A percentile compares a stretch with the other conserved stretches of the same genome.
phyloP scores from a whole-genome alignment of 768 basidiomycete species.

The Boletus rubropictus region DNA sequence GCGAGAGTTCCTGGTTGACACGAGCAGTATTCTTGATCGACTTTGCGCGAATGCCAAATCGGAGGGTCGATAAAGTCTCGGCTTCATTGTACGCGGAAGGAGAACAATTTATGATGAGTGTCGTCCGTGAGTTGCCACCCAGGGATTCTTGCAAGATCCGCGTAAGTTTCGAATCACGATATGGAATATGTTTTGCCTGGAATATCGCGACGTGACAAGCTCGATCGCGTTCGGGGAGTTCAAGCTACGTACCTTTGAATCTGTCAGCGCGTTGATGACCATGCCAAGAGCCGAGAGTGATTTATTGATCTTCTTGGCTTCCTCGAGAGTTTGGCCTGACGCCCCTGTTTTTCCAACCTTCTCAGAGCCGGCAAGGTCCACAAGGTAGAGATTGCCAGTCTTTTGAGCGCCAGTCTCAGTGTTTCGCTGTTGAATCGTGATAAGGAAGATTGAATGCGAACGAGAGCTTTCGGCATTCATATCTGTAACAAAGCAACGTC shows the following conservation, averaged over 20 bases:
- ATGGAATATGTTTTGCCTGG: conserved; percentile 94
- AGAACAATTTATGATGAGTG: conserved; percentile 99
- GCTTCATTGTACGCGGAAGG: conserved; percentile 96
- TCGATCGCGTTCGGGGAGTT: not conserved
- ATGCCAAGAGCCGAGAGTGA: conserved; percentile 95
- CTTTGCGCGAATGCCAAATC: conserved; percentile 99
- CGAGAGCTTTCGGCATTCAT: conserved; percentile 99
- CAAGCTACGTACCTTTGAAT: conserved; percentile 66
- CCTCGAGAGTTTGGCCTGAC: conserved; percentile 96
- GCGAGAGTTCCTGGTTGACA: conserved; percentile 96
- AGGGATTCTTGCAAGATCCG: conserved; percentile 98
- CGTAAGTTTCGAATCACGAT: conserved; percentile 98
- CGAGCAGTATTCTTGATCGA: conserved; percentile 99
- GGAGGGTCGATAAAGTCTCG: conserved; percentile 93
- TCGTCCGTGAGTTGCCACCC: conserved; percentile 91
- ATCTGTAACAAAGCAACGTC: conserved; percentile 44
- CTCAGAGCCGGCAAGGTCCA: conserved; percentile 97
- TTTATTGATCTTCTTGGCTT: conserved; percentile 99
- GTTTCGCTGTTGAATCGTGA: conserved; percentile 95
- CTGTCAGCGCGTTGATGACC: conserved; percentile 98
- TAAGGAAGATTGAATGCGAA: conserved; percentile 98
- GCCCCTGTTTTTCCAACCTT: conserved; percentile 99
- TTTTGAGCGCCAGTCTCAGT: conserved; percentile 94
- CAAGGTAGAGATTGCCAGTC: conserved; percentile 93
- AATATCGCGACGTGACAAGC: conserved; percentile 4